phyloP scores from a whole-genome alignment of 177 flowering plant species.

The Vitis hybrid region DNA sequence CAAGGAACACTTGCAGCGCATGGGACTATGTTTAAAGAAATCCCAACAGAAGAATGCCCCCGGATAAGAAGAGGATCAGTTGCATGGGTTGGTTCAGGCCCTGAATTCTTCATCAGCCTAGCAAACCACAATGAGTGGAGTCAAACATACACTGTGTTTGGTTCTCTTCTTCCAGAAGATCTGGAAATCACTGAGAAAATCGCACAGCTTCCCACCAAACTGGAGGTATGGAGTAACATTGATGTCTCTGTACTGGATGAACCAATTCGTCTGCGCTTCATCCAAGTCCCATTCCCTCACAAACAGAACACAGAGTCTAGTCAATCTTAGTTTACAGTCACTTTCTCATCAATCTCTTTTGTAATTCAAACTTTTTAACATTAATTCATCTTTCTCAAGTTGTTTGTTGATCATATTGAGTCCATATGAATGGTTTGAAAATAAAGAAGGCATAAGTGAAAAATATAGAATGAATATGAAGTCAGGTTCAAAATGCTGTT shows the following conservation, averaged over 20 bases:
- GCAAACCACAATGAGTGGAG: constrained; percentile 94
- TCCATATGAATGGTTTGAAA: too few species aligned
- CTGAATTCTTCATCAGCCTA: constrained; percentile 92
- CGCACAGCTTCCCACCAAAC: constrained; percentile 61
- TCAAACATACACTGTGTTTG: constrained; percentile 75
- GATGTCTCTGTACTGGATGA: constrained; percentile 69
- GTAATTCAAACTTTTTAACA: too few species aligned
- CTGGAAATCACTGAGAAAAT: constrained; percentile 83
- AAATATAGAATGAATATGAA: too few species aligned
- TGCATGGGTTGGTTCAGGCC: constrained; percentile 94
- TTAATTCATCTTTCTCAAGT: too few species aligned
- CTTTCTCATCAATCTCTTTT: too few species aligned
- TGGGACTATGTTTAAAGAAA: constrained; percentile 46
- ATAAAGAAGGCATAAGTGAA: too few species aligned
- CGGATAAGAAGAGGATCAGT: constrained; percentile 76
- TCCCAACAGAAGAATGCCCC: constrained; percentile 69
- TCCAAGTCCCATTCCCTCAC: too few species aligned
- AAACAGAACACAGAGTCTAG: too few species aligned
- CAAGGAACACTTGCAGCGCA: constrained; percentile 87
- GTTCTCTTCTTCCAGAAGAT: constrained; percentile 87
- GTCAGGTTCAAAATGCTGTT: too few species aligned
- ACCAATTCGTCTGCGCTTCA: constrained; percentile 47
- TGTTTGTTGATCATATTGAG: too few species aligned
- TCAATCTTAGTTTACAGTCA: too few species aligned
- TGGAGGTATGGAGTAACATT: constrained; percentile 75